These are phyloP conservation scores for Haplographium delicatum DNA, from an alignment of 495 filamentous ascomycete genomes.

Conservation along the genomic window DNA sequence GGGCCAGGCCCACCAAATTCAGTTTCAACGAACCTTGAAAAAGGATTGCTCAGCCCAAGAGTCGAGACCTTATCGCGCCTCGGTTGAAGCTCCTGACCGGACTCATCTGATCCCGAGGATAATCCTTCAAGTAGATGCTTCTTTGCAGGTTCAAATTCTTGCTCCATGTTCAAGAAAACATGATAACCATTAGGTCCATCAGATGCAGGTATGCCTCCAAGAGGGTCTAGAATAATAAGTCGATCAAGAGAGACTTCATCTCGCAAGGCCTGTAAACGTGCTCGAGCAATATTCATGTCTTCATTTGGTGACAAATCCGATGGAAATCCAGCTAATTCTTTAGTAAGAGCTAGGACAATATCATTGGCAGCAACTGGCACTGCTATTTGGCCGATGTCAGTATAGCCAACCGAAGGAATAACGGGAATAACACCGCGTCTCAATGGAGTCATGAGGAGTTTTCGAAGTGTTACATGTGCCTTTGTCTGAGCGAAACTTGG, in stretches of 20 bases:
- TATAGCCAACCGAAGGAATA: slow-evolving; percentile 64
- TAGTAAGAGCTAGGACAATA: slow-evolving; percentile 63
- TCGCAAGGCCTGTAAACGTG: slow-evolving; percentile 40
- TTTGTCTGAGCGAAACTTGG: not conserved
- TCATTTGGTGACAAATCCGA: slow-evolving; percentile 30
- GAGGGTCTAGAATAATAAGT: slow-evolving; percentile 81
- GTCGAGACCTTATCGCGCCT: slow-evolving; percentile 6
- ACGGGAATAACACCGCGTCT: slow-evolving; percentile 75
- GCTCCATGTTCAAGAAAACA: slow-evolving; percentile 92
- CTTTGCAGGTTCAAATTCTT: slow-evolving; percentile 70
- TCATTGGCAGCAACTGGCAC: slow-evolving; percentile 57
- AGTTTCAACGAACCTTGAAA: slow-evolving; percentile 39
- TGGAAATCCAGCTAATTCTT: slow-evolving; percentile 57
- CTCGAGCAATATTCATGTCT: slow-evolving; percentile 37
- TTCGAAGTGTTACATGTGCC: slow-evolving; percentile 46
- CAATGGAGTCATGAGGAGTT: slow-evolving; percentile 63
- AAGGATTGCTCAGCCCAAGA: slow-evolving; percentile 38
- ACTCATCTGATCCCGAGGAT: not conserved
- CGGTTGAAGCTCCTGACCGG: slow-evolving; percentile 2
- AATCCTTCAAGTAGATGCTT: slow-evolving; percentile 43
- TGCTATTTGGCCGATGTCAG: slow-evolving; percentile 49
- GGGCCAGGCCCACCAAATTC: slow-evolving; percentile 28
- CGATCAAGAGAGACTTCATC: slow-evolving; percentile 68
- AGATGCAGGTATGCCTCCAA: slow-evolving; percentile 77
- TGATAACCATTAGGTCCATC: slow-evolving; percentile 64